Evolutionary conservation across 75 land plant genomes (phyloP).

Genomic region (Chamaecyparis obtusa): DNA sequence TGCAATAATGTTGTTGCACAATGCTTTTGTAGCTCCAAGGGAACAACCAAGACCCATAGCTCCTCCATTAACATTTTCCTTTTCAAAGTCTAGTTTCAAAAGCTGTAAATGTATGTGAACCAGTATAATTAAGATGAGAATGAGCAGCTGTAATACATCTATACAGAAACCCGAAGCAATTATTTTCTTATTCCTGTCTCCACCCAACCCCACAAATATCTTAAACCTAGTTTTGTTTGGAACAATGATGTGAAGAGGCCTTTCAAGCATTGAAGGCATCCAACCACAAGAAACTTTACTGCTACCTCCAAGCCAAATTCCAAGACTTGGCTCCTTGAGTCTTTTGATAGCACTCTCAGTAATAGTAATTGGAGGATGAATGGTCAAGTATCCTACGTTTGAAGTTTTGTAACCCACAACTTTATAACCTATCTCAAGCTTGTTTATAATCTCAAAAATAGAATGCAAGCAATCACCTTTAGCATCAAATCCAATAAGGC

Average conservation of each 20-base stretch:
- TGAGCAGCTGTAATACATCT: slow-evolving; percentile 42
- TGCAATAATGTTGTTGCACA: no score
- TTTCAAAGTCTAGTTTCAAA: slow-evolving; percentile 27
- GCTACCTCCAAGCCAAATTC: slow-evolving; percentile 21
- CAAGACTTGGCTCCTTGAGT: slow-evolving; percentile 9
- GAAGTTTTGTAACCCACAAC: slow-evolving; percentile 33
- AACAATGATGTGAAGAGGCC: slow-evolving; percentile 19
- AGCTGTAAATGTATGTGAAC: slow-evolving; percentile 26
- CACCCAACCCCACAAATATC: slow-evolving; percentile 7
- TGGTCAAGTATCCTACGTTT: slow-evolving; percentile 32
- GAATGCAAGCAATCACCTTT: slow-evolving; percentile 27
- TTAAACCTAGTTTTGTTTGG: slow-evolving; percentile 26
- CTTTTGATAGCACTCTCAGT: neutral
- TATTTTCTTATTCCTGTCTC: slow-evolving; percentile 2
- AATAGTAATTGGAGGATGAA: slow-evolving; percentile 7
- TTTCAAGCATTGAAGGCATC: slow-evolving; percentile 10
- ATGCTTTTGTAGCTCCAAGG: no score
- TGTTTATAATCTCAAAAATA: slow-evolving; percentile 40
- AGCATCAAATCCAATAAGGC: slow-evolving; percentile 26
- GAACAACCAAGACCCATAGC: no score
- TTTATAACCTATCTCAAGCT: slow-evolving; percentile 31
- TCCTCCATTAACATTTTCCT: no score
- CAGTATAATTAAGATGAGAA: slow-evolving; percentile 31
- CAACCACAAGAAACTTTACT: slow-evolving; percentile 12
- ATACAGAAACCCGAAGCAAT: slow-evolving; percentile 36